phyloP scores from a whole-genome alignment of 1,284 basidiomycete genomes.

The Sporisorium exsertum region DNA sequence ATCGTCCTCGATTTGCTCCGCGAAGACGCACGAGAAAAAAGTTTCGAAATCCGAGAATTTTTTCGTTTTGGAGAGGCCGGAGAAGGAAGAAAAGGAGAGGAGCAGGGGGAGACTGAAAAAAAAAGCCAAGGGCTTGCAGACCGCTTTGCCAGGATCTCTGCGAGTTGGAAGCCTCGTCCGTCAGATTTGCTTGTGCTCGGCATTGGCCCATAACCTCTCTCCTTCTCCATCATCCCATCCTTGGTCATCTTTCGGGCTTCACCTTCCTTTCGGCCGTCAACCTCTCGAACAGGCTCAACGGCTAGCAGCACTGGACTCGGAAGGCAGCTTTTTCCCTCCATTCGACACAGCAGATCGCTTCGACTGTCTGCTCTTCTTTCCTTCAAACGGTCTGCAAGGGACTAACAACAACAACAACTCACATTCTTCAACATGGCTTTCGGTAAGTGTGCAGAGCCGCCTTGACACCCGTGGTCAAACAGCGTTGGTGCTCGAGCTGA shows the following conservation, averaged over 20 bases:
- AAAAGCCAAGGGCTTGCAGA: slow-evolving; percentile 5
- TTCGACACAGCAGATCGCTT: slow-evolving; percentile 17
- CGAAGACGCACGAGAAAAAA: slow-evolving; percentile 46
- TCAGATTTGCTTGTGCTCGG: background rate
- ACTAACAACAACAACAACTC: slow-evolving; percentile 14
- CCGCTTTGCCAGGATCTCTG: background rate
- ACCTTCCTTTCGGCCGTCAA: slow-evolving; percentile 4
- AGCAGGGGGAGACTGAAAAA: slow-evolving; percentile 18
- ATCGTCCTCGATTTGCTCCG: background rate
- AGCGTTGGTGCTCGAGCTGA: too few species aligned
- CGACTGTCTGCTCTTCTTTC: slow-evolving; percentile 8
- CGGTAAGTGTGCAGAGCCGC: slow-evolving; percentile 40
- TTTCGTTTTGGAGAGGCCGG: slow-evolving; percentile 14
- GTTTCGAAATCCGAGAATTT: slow-evolving; percentile 49
- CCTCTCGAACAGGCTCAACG: slow-evolving; percentile 1
- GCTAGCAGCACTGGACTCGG: background rate
- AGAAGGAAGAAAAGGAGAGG: slow-evolving; percentile 5
- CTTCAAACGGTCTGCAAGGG: slow-evolving; percentile 26
- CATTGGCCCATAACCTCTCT: background rate
- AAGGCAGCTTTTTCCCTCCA: background rate
- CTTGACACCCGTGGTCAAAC: too few species aligned
- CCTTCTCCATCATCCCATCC: background rate
- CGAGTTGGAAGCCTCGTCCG: too few species aligned
- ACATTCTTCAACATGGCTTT: slow-evolving; percentile 44
- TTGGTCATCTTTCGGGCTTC: slow-evolving; percentile 5